Percentiles rank a stretch among this genome's conserved stretches.
phyloP scores from a whole-genome alignment of 2,329 filamentous ascomycete species.

The Hirsutella minnesotensis region DNA sequence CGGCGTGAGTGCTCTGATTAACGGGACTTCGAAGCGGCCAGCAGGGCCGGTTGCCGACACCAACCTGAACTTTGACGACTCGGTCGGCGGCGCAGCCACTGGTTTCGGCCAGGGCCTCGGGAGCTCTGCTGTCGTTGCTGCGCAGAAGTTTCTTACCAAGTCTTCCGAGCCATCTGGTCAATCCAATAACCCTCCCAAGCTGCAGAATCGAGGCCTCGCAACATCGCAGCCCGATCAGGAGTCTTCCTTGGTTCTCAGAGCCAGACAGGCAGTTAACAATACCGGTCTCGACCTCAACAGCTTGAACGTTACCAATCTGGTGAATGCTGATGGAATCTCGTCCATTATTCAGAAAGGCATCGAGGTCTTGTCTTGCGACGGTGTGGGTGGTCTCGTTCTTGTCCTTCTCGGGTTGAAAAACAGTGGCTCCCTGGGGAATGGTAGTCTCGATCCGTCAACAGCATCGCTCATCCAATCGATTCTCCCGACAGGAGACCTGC shows the following conservation, averaged over 20 bases:
- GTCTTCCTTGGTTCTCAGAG: background rate
- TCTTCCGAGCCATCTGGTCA: background rate
- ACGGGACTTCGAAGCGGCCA: conserved; percentile 13
- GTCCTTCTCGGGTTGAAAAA: conserved; percentile 13
- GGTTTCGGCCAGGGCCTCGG: conserved; percentile 23
- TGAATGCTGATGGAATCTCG: conserved; percentile 17
- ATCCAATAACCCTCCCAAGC: background rate
- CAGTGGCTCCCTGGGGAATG: conserved; percentile 10
- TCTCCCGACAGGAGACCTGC: conserved; percentile 10
- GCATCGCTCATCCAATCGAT: background rate
- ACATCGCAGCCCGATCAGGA: background rate
- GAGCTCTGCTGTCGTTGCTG: conserved; percentile 18
- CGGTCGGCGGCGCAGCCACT: conserved; percentile 19
- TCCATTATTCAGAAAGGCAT: conserved; percentile 15
- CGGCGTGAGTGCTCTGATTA: conserved; percentile 18
- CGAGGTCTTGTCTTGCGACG: conserved; percentile 19
- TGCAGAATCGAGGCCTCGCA: background rate
- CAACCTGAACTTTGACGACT: conserved; percentile 20
- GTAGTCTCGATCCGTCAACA: conserved; percentile 4
- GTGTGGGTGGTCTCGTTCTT: conserved; percentile 18
- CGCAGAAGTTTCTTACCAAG: conserved; percentile 14
- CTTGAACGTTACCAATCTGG: conserved; percentile 14
- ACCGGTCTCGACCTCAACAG: background rate
- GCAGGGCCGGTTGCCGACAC: conserved; percentile 9
- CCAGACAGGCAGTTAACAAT: background rate